phyloP scores from a whole-genome alignment of 2,329 filamentous ascomycete species.

The Arthrobotrys musiformis region DNA sequence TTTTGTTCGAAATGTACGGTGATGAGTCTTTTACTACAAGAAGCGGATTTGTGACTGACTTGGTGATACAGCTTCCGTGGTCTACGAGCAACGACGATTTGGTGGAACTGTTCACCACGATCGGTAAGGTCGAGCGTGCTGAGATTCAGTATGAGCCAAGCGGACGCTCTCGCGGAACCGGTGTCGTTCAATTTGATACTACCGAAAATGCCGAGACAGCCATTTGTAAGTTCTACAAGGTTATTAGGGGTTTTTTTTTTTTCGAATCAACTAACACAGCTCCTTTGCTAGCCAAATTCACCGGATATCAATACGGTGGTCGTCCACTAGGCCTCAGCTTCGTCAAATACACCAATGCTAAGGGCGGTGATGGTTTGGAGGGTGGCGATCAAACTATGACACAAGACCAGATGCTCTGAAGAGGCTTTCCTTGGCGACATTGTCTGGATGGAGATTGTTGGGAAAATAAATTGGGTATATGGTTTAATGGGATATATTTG shows the following conservation, averaged over 20 bases:
- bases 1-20: constrained; percentile 94
- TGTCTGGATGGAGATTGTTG: background rate
- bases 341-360: constrained; percentile 86
- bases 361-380: constrained; percentile 80
- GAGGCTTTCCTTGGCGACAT: constrained; percentile 19
- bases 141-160: constrained; percentile 99
- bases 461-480: constrained; percentile 11
- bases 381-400: constrained; percentile 81
- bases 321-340: constrained; percentile 92
- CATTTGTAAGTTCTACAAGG: constrained; percentile 70
- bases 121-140: constrained; percentile 97
- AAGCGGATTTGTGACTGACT: constrained; percentile 60
- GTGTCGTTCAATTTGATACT: constrained; percentile 92
- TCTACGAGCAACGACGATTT: constrained; percentile 98
- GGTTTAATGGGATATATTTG: constrained; percentile 47
- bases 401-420: constrained; percentile 98
- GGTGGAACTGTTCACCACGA: constrained; percentile 95
- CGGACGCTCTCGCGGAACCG: constrained; percentile 91
- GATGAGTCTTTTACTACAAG: constrained; percentile 47
- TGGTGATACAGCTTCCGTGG: constrained; percentile 80
- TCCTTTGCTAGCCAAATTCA: constrained; percentile 78
- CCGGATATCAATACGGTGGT: constrained; percentile 95
- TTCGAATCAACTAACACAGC: constrained; percentile 58
- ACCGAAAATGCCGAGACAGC: constrained; percentile 88
- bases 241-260: background rate